phyloP scores from a whole-genome alignment of 306 rosid species.

The Quercus variabilis region DNA sequence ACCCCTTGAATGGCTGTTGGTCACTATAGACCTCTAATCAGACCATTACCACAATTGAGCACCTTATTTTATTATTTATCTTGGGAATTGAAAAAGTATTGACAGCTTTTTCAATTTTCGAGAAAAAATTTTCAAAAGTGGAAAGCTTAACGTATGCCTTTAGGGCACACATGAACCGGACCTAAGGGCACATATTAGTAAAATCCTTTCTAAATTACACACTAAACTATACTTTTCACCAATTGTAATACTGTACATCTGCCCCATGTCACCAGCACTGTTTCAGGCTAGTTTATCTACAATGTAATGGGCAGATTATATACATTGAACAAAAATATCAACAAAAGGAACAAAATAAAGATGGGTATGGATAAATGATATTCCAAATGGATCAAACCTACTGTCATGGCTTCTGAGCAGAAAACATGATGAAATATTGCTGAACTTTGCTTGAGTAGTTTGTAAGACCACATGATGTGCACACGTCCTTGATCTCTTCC shows the following conservation, averaged over 20 bases:
- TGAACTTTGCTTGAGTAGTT: slow-evolving; percentile 70
- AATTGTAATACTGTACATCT: slow-evolving; percentile 24
- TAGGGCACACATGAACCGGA: no score
- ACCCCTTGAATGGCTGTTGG: slow-evolving; percentile 4
- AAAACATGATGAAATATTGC: slow-evolving; percentile 72
- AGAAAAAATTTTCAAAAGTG: no score
- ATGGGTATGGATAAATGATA: slow-evolving; percentile 21
- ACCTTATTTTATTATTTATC: no score
- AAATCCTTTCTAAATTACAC: background rate
- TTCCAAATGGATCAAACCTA: slow-evolving; percentile 26
- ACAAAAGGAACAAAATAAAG: background rate
- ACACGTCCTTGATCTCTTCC: slow-evolving; percentile 70
- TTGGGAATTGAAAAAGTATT: no score
- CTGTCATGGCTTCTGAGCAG: slow-evolving; percentile 65
- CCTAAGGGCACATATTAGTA: no score
- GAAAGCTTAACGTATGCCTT: no score
- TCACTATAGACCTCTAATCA: background rate
- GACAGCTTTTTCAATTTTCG: no score
- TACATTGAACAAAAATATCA: slow-evolving; percentile 18
- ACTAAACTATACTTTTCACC: slow-evolving; percentile 14
- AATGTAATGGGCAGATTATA: slow-evolving; percentile 13
- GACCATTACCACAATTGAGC: background rate
- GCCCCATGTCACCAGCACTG: slow-evolving; percentile 16
- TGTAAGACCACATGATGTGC: slow-evolving; percentile 76
- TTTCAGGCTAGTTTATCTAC: slow-evolving; percentile 26